Evolutionary conservation across 169 alveolate species (phyloP), one percentile per base, ranked within the genome.

Genomic region (Plasmodium coatneyi): DNA sequence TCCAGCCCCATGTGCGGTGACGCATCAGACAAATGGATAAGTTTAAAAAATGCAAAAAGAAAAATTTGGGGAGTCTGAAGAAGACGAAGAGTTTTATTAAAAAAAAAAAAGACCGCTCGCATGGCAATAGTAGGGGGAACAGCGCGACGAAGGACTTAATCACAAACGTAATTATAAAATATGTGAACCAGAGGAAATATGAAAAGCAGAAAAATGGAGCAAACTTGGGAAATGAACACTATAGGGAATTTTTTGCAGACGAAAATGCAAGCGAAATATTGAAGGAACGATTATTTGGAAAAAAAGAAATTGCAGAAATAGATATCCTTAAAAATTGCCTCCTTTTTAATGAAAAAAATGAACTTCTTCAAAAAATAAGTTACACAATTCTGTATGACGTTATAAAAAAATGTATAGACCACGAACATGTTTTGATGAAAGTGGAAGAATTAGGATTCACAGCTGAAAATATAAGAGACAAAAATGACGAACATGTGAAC

Each of bases 391-490:
- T 90, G 9, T 90, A 80, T 90, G 83, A 66, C 66, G 84, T 90
- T 90, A 46, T 90, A 70, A 90, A 90, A 71, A 90, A 79, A 80
- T 80, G 92, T 19, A 80, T 90, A 70, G 95, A 90, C 72, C 95
- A 90, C 82, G 95, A 90, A 46, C 71, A 79, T 71, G 91, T 90
- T 16, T 70, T 90, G 72, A 90, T 90, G 95, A 90, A 90, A 70
- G 60, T 90, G 28, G 95, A 90, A 76, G 95, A 90, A 90, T 70
- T 90, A 70, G 95, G 95, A 14, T 90, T 90, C 72, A 25, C 95
- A 36, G 86, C 84, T 66, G 95, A 90, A 46, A 80, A 90, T 80
- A 90, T 90, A 80, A 90, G 79, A 80, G 83, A 74, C 56, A 49
- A 90, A 80, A 49, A 90, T 80, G 82, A 90, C 76, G 92, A 90